Evolutionary conservation across 208 protist genomes (phyloP).

Genomic region (Crithidia brevicula): DNA sequence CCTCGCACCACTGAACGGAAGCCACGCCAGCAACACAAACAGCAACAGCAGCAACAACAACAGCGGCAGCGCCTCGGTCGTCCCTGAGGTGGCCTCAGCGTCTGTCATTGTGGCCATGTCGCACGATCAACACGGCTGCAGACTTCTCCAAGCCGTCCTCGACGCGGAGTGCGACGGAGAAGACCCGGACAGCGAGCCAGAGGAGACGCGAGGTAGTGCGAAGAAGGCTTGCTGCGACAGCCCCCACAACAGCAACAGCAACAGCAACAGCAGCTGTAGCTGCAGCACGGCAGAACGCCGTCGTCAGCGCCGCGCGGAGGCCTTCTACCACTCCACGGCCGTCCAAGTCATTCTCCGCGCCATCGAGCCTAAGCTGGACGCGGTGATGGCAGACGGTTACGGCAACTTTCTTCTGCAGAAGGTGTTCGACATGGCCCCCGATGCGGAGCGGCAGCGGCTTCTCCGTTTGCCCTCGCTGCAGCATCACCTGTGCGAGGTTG

Average conservation of each 20-base stretch:
- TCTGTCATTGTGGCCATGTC: constrained; percentile 40
- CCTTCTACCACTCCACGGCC: constrained; percentile 35
- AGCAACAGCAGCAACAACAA: not conserved
- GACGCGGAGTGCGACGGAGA: constrained; percentile 39
- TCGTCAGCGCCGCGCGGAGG: constrained; percentile 18
- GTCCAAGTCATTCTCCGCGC: constrained; percentile 53
- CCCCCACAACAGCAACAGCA: not conserved
- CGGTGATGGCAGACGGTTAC: constrained; percentile 96
- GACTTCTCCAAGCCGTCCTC: constrained; percentile 66
- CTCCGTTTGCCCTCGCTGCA: constrained; percentile 64
- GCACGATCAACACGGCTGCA: constrained; percentile 70
- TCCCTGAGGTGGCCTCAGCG: constrained; percentile 23
- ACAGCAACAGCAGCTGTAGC: not conserved
- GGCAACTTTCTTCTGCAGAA: constrained; percentile 98
- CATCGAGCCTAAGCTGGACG: constrained; percentile 51
- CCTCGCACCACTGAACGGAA: not conserved
- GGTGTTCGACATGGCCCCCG: constrained; percentile 69
- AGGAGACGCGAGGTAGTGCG: too few relatives aligned
- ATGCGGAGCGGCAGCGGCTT: constrained; percentile 47
- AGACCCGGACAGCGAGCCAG: constrained; percentile 6
- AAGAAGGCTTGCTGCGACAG: not conserved
- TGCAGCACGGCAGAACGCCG: constrained; percentile 1
- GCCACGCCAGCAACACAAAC: not conserved
- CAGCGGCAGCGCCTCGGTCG: not conserved
- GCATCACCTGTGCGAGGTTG: constrained; percentile 48